These are phyloP conservation scores for Ichthyophthirius multifiliis DNA, from an alignment of 169 alveolate species.

Conservation along the genomic window DNA sequence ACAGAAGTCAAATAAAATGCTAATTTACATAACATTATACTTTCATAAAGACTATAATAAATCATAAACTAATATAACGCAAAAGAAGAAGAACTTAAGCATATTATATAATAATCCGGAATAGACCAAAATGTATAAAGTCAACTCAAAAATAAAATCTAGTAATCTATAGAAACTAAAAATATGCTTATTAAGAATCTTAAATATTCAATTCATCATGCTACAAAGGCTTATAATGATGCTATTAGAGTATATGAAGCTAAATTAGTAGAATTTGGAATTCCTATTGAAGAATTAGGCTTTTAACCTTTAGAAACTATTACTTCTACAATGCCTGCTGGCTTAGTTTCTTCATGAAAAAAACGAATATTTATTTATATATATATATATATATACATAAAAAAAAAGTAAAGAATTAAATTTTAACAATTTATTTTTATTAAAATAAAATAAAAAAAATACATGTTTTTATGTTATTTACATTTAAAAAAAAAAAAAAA, in stretches of 20 bases:
- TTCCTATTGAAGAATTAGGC: slow-evolving; percentile 85
- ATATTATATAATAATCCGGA: slow-evolving; percentile 55
- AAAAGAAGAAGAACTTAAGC: slow-evolving; percentile 58
- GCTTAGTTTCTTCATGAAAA: slow-evolving; percentile 77
- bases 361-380: background rate
- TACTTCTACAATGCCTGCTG: slow-evolving; percentile 87
- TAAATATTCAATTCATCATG: slow-evolving; percentile 76
- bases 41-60: background rate
- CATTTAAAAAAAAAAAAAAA: too few relatives aligned
- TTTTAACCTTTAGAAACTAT: slow-evolving; percentile 74
- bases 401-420: too few relatives aligned
- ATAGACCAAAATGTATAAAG: slow-evolving; percentile 59
- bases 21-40: slow-evolving; percentile 19
- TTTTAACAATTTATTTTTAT: too few relatives aligned
- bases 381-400: background rate
- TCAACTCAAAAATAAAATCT: slow-evolving; percentile 59
- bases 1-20: slow-evolving; percentile 40
- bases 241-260: slow-evolving; percentile 85
- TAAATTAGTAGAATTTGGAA: slow-evolving; percentile 82
- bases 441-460: too few relatives aligned
- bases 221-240: slow-evolving; percentile 83
- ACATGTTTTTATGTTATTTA: too few relatives aligned
- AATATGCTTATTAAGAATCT: slow-evolving; percentile 67
- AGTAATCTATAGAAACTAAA: slow-evolving; percentile 76
- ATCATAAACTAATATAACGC: slow-evolving; percentile 15